A percentile compares a stretch with the other conserved stretches of the same genome.
phyloP scores from a whole-genome alignment of 176 grass and related monocot genomes.

The Chrysopogon serrulatus region DNA sequence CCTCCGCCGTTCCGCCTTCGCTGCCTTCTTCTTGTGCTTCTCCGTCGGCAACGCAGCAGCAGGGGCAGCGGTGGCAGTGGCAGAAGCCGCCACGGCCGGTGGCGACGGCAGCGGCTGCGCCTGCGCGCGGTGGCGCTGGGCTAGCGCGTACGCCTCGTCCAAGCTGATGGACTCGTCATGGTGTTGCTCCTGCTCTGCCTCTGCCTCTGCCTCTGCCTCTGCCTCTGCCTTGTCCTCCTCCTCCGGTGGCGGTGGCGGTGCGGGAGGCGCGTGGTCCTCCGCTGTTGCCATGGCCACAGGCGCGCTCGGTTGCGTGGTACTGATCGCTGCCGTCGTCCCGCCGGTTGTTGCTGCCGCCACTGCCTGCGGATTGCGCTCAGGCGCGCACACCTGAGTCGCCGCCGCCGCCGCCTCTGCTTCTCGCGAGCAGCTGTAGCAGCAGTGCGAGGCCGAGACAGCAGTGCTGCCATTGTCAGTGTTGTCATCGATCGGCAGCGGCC shows the following conservation, averaged over 20 bases:
- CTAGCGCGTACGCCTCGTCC: slow-evolving; percentile 23
- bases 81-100: neutral
- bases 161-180: neutral
- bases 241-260: neutral
- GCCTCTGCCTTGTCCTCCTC: neutral
- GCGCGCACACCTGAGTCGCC: neutral
- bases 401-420: neutral
- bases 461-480: neutral
- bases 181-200: neutral
- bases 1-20: neutral
- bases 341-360: neutral
- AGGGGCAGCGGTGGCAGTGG: neutral
- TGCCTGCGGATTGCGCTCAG: neutral
- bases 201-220: neutral
- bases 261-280: neutral
- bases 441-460: neutral
- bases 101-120: neutral
- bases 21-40: neutral
- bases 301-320: neutral
- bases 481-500: neutral
- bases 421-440: neutral
- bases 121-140: neutral
- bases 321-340: neutral
- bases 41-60: neutral
- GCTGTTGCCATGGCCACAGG: neutral